phyloP scores from a whole-genome alignment of 345 rosid genomes.

The Kernera saxatilis region DNA sequence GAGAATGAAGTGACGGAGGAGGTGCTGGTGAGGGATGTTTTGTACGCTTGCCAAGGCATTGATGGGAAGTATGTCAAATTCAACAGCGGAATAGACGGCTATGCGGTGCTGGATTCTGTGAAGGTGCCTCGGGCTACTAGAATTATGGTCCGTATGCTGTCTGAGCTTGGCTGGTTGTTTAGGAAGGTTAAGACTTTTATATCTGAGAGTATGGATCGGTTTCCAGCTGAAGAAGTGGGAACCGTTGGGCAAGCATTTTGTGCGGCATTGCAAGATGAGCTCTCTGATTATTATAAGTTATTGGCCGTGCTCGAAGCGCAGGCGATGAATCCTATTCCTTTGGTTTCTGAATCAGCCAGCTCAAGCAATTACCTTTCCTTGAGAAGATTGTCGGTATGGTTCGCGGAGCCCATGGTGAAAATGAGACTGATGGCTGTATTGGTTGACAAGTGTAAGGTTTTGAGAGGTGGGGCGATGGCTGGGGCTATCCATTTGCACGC shows the following conservation, averaged over 20 bases:
- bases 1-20: slow-evolving; percentile 92
- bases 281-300: slow-evolving; percentile 78
- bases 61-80: slow-evolving; percentile 86
- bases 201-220: slow-evolving; percentile 69
- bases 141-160: slow-evolving; percentile 69
- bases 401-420: slow-evolving; percentile 88
- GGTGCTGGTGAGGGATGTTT: slow-evolving; percentile 80
- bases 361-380: slow-evolving; percentile 70
- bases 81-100: slow-evolving; percentile 60
- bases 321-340: slow-evolving; percentile 88
- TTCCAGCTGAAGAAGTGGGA: slow-evolving; percentile 80
- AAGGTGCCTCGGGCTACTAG: slow-evolving; percentile 71
- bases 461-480: slow-evolving; percentile 97
- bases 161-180: slow-evolving; percentile 96
- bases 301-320: slow-evolving; percentile 87
- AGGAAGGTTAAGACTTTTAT: slow-evolving; percentile 78
- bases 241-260: slow-evolving; percentile 95
- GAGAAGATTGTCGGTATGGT: slow-evolving; percentile 91
- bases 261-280: slow-evolving; percentile 91
- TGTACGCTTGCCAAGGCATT: slow-evolving; percentile 90
- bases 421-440: slow-evolving; percentile 98
- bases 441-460: slow-evolving; percentile 84
- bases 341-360: slow-evolving; percentile 62
- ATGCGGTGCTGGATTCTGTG: slow-evolving; percentile 47
- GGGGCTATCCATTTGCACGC: slow-evolving; percentile 97